A percentile compares a stretch with the other conserved stretches of the same genome.
These are phyloP conservation scores for Phytopythium sindhum DNA, from an alignment of 352 stramenopile genomes.

Conservation along the genomic window DNA sequence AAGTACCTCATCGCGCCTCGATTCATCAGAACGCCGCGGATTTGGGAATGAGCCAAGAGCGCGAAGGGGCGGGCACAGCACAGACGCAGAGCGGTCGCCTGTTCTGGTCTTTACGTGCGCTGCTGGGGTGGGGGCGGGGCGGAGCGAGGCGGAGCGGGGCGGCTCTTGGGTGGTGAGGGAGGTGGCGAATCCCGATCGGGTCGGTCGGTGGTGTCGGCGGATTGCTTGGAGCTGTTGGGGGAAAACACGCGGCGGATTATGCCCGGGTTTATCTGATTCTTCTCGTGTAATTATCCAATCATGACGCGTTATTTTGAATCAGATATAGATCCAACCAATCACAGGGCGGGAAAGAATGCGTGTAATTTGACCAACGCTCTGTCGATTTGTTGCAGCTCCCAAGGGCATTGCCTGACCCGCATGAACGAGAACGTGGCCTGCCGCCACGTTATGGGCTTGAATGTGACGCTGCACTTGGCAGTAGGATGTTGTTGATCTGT, in stretches of 20 bases:
- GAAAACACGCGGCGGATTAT: slow-evolving; percentile 5
- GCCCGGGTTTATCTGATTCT: not conserved
- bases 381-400: not conserved
- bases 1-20: slow-evolving; percentile 8
- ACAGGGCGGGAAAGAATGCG: not conserved
- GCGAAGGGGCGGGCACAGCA: not conserved
- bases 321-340: not conserved
- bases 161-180: not conserved
- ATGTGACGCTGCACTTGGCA: no score
- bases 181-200: not conserved
- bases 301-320: not conserved
- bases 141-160: not conserved
- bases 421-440: no score
- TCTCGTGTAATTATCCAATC: not conserved
- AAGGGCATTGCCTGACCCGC: no score
- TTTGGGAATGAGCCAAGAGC: not conserved
- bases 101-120: not conserved
- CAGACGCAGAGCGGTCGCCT: not conserved
- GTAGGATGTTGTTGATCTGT: no score
- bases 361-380: not conserved
- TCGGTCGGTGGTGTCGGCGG: not conserved
- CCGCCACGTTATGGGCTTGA: no score
- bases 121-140: not conserved
- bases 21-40: not conserved
- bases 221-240: not conserved